A percentile compares a stretch with the other conserved stretches of the same genome.
These are phyloP conservation scores for Diospyros kaki DNA, from an alignment of 148 eudicot species.

Conservation along the genomic window DNA sequence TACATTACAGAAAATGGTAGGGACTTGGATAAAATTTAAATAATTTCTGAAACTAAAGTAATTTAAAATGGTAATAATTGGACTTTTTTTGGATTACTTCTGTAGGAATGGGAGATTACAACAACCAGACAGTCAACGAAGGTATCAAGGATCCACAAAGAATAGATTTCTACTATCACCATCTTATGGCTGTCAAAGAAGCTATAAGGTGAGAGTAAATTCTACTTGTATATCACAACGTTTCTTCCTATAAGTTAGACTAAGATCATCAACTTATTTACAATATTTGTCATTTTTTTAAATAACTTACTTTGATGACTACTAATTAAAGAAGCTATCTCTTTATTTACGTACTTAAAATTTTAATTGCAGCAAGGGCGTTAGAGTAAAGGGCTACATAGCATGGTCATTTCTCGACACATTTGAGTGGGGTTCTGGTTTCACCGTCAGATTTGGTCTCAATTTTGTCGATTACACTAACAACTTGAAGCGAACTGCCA, in stretches of 20 bases:
- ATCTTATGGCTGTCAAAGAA: conserved; percentile 15
- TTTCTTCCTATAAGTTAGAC: too few species aligned
- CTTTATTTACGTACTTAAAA: too few species aligned
- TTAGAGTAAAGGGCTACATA: conserved; percentile 73
- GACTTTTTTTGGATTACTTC: not conserved
- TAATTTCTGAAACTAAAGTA: too few species aligned
- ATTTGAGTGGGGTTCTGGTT: conserved; percentile 95
- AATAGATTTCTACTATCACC: conserved; percentile 13
- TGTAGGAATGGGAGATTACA: conserved; percentile 20
- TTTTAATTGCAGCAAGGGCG: too few species aligned
- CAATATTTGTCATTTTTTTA: too few species aligned
- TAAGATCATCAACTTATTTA: too few species aligned
- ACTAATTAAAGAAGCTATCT: too few species aligned
- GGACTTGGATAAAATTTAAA: too few species aligned
- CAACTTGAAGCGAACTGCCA: conserved; percentile 66
- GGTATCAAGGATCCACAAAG: conserved; percentile 18
- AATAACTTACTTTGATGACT: too few species aligned
- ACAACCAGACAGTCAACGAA: conserved; percentile 12
- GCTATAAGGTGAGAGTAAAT: conserved; percentile 19
- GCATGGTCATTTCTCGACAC: conserved; percentile 94
- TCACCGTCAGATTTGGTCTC: conserved; percentile 70
- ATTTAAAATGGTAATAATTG: not conserved
- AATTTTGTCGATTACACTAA: conserved; percentile 67
- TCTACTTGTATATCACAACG: too few species aligned
- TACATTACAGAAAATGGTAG: conserved; percentile 22